These are phyloP conservation scores for Stevia rebaudiana DNA, from an alignment of 140 eudicot genomes.

Conservation along the genomic window DNA sequence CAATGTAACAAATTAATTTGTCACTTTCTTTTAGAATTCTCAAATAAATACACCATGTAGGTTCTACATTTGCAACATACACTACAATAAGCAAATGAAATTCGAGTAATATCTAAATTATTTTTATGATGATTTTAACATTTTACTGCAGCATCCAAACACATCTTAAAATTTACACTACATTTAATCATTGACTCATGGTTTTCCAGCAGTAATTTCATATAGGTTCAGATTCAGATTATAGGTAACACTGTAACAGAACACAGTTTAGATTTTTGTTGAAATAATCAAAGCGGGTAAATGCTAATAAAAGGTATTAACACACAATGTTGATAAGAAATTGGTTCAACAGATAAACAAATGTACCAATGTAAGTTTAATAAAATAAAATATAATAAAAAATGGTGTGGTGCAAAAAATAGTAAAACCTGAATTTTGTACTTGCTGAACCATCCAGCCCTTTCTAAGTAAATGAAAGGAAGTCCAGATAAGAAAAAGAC, in stretches of 20 bases:
- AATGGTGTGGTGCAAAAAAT: not conserved
- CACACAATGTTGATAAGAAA: not conserved
- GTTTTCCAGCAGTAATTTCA: not conserved
- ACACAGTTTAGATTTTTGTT: not conserved
- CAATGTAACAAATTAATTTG: not conserved
- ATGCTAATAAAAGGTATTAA: not conserved
- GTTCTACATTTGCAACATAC: conserved; percentile 1
- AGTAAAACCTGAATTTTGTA: conserved; percentile 86
- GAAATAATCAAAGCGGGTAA: not conserved
- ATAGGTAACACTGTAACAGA: conserved; percentile 8
- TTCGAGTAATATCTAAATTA: not conserved
- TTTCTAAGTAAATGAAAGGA: conserved; percentile 84
- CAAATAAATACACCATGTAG: not conserved
- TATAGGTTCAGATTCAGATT: not conserved
- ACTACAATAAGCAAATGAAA: not conserved
- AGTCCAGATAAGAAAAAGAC: conserved; percentile 96
- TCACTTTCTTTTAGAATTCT: conserved; percentile 3
- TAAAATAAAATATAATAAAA: not conserved
- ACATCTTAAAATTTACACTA: not conserved
- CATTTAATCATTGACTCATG: not conserved
- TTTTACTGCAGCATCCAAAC: conserved; percentile 10
- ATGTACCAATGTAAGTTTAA: not conserved
- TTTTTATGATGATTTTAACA: conserved; percentile 7
- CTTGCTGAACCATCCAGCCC: conserved; percentile 95
- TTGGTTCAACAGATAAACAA: not conserved